Evolutionary conservation across 306 rosid genomes (phyloP), one percentile per base, ranked within the genome.

Genomic region (Quillaja saponaria): DNA sequence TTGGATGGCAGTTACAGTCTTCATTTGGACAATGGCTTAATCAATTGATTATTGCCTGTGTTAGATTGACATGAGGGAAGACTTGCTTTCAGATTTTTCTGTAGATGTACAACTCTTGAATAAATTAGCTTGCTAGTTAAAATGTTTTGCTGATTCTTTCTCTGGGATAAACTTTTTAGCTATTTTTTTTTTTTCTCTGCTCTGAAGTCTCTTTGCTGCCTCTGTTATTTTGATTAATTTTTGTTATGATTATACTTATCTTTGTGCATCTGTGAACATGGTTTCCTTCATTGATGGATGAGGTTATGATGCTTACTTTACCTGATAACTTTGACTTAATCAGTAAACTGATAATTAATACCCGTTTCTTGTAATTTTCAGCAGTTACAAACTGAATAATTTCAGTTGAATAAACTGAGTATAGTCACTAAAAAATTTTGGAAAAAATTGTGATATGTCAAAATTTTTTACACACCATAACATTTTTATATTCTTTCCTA

Each of bases 161-260:
- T 51, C 34, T 61, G 28, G 48, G 45, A 56, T 66, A 12, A 13
- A 37, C 40, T 65, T 21, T 69, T 58, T 49, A 13, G 49, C 13
- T 55, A n/a, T n/a, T n/a, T n/a, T n/a, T n/a, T 60, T 18, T 25
- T 14, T 16, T 33, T 63, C 19, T 20, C 2, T 46, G 18, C 15
- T 8, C n/a, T n/a, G n/a, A n/a, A n/a, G n/a, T 12, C 8, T 56
- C 41, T 51, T 28, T 4, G 34, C 45, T 59, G 8, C 14, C 6
- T 58, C 21, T 46, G 8, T 5, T n/a, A 25, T 21, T 12, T 38
- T 44, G 7, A 47, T 51, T 6, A 4, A 11, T 51, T 5, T 8
- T 47, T 20, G 13, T 1, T 35, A 38, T 6, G 5, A 3, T n/a
- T n/a, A n/a, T 35, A 12, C 41, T 20, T 7, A 13, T 13, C 0